Conservation (phyloP, 371 early-diverging fungal genomes). For the Batkoa obscura region DNA sequence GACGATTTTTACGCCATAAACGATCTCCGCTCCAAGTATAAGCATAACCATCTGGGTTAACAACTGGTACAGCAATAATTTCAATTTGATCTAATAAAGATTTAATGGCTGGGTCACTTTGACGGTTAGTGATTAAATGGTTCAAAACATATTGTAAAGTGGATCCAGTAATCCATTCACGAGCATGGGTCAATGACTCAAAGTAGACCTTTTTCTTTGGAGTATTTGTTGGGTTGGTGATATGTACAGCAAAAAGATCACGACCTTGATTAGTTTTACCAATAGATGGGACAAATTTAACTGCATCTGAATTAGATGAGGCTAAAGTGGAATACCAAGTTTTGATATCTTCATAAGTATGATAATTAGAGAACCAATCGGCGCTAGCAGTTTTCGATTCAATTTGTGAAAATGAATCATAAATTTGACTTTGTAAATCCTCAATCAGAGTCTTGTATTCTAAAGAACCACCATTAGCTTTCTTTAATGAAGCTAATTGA, state of each 20-base stretch:
- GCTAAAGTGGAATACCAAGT: background rate
- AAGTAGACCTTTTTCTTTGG: slow-evolving; percentile 6
- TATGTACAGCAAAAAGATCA: slow-evolving; percentile 1
- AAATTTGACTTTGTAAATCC: background rate
- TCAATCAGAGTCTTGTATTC: background rate
- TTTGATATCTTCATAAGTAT: slow-evolving; percentile 1
- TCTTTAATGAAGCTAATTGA: background rate
- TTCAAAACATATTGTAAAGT: slow-evolving; percentile 7
- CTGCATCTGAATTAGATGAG: background rate
- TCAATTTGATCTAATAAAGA: slow-evolving; percentile 8
- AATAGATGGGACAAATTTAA: slow-evolving; percentile 6
- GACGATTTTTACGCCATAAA: slow-evolving; percentile 25
- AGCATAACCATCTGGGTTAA: slow-evolving; percentile 28
- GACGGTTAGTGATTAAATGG: background rate
- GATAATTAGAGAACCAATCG: slow-evolving; percentile 3
- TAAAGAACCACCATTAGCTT: background rate
- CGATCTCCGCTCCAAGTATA: slow-evolving; percentile 17
- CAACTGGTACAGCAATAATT: slow-evolving; percentile 21
- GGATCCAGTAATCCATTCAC: slow-evolving; percentile 9
- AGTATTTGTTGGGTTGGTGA: slow-evolving; percentile 1
- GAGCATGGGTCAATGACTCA: slow-evolving; percentile 6
- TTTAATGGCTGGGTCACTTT: slow-evolving; percentile 6
- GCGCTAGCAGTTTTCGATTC: background rate
- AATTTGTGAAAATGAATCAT: background rate
- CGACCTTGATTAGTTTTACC: slow-evolving; percentile 2